Conservation (phyloP, 768 basidiomycete species). For the Basidioascus undulatus region DNA sequence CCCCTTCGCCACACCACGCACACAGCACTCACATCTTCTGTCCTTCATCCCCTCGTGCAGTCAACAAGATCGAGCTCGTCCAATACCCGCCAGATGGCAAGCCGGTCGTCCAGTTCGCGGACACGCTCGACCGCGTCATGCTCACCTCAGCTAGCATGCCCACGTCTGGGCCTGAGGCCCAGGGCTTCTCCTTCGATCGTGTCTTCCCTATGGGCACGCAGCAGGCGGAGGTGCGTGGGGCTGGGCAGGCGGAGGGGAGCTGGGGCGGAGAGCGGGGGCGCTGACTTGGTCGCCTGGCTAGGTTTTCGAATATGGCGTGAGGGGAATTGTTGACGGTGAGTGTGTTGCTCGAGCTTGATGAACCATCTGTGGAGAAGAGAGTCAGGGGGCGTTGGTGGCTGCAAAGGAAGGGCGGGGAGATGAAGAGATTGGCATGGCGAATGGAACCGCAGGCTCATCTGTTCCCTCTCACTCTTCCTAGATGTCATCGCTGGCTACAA, state of each 20-base stretch:
- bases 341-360: background rate
- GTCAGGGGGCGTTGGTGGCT: too few relatives aligned
- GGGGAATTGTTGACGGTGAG: conserved; percentile 79
- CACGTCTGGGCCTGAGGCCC: conserved; percentile 62
- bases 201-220: conserved; percentile 79
- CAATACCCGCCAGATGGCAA: conserved; percentile 58
- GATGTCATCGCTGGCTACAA: conserved; percentile 98
- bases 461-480: conserved; percentile 15
- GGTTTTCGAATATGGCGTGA: conserved; percentile 95
- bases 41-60: too few relatives aligned
- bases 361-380: background rate
- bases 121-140: conserved; percentile 58
- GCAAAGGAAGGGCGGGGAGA: background rate
- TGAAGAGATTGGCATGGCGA: background rate
- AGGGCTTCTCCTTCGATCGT: conserved; percentile 93
- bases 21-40: conserved; percentile 41
- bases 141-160: conserved; percentile 43
- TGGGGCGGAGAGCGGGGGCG: too few relatives aligned
- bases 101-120: conserved; percentile 70
- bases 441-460: background rate
- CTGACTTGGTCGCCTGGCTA: too few relatives aligned
- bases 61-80: conserved; percentile 67
- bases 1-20: background rate
- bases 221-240: conserved; percentile 85
- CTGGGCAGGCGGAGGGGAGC: too few relatives aligned